These are phyloP conservation scores for Salix dunnii DNA, from an alignment of 345 rosid genomes.

Conservation along the genomic window DNA sequence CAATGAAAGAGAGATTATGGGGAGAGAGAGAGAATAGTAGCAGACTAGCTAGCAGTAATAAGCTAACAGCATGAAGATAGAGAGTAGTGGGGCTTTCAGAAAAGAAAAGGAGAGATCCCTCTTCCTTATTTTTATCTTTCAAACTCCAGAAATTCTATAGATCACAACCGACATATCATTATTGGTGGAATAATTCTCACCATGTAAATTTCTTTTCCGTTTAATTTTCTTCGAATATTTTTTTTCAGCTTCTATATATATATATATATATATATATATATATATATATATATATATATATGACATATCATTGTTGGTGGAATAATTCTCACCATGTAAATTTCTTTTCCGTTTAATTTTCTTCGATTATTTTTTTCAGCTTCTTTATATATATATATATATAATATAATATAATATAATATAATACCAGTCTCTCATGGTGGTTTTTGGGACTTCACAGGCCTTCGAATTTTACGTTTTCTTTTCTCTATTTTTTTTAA, in stretches of 20 bases:
- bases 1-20: conserved; percentile 13
- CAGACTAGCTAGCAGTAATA: not conserved
- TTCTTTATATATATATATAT: not conserved
- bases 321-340: conserved; percentile 5
- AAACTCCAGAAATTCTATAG: conserved; percentile 7
- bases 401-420: no score
- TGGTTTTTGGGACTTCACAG: not conserved
- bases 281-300: no score
- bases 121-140: not conserved
- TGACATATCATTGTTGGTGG: conserved; percentile 15
- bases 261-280: no score
- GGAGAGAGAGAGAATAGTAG: conserved; percentile 9
- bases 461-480: not conserved
- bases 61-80: not conserved
- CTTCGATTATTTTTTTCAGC: not conserved
- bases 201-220: not conserved
- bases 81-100: not conserved
- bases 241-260: not conserved
- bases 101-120: not conserved
- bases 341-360: not conserved
- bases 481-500: no score
- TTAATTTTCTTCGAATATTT: not conserved
- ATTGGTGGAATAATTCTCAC: conserved; percentile 13
- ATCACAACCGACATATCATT: conserved; percentile 18
- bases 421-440: not conserved